A percentile compares a stretch with the other conserved stretches of the same genome.
phyloP scores from a whole-genome alignment of 805 yeast species.

The Metahyphopichia silvanorum region DNA sequence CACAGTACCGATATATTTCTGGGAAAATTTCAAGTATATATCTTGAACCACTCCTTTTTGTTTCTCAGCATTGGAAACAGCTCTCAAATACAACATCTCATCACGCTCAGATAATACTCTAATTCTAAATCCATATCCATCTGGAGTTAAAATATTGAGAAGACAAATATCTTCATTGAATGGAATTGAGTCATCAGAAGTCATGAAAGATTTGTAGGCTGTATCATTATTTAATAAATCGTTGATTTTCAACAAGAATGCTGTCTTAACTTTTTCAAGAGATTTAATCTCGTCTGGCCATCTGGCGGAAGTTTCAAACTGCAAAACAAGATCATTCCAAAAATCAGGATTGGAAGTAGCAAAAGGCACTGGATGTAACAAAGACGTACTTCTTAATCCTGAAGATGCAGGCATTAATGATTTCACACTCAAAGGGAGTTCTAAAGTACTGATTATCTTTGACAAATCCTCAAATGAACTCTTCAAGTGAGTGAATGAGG shows the following conservation, averaged over 20 bases:
- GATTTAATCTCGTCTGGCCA: slow-evolving; percentile 95
- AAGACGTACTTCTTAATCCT: slow-evolving; percentile 70
- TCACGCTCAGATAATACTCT: slow-evolving; percentile 83
- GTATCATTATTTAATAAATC: slow-evolving; percentile 48
- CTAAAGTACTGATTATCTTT: slow-evolving; percentile 44
- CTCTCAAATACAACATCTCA: slow-evolving; percentile 67
- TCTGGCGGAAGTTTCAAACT: slow-evolving; percentile 82
- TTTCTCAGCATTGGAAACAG: slow-evolving; percentile 62
- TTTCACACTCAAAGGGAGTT: slow-evolving; percentile 68
- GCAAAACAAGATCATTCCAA: slow-evolving; percentile 75
- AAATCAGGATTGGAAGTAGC: slow-evolving; percentile 73
- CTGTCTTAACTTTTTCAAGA: slow-evolving; percentile 85
- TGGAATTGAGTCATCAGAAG: slow-evolving; percentile 65
- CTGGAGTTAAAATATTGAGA: slow-evolving; percentile 73
- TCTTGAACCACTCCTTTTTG: slow-evolving; percentile 60
- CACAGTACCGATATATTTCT: slow-evolving; percentile 61
- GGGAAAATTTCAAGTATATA: slow-evolving; percentile 60
- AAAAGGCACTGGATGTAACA: slow-evolving; percentile 78
- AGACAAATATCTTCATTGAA: slow-evolving; percentile 56
- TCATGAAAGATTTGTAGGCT: slow-evolving; percentile 55
- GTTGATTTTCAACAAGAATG: slow-evolving; percentile 70
- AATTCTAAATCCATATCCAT: slow-evolving; percentile 82
- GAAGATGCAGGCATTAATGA: slow-evolving; percentile 73
- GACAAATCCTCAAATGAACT: slow-evolving; percentile 49
- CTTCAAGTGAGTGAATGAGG: slow-evolving; percentile 29